These are phyloP conservation scores for Tylopilus intermedius DNA, from an alignment of 768 basidiomycete genomes.

Conservation along the genomic window DNA sequence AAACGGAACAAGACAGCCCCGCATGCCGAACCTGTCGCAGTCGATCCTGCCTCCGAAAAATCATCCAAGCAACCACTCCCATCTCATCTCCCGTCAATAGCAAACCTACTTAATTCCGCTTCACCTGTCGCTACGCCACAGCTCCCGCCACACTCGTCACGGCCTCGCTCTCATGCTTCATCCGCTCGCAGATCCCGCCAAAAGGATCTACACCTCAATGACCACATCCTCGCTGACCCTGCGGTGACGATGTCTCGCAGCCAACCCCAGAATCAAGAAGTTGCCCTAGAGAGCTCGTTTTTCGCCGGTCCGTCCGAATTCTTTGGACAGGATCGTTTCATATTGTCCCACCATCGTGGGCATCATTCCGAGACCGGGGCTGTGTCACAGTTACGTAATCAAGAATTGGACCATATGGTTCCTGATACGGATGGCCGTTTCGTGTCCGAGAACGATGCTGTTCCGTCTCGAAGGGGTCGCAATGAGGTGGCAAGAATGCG, in stretches of 20 bases:
- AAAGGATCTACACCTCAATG: constrained; percentile 31
- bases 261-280: constrained; percentile 14
- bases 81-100: constrained; percentile 34
- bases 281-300: constrained; percentile 26
- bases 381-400: constrained; percentile 28
- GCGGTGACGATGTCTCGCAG: not conserved
- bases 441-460: constrained; percentile 47
- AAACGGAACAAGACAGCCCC: constrained; percentile 50
- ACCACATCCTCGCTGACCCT: constrained; percentile 22
- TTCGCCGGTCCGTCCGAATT: constrained; percentile 31
- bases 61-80: constrained; percentile 24
- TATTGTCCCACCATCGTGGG: constrained; percentile 32
- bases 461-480: constrained; percentile 29
- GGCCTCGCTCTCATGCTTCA: constrained; percentile 23
- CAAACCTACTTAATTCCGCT: constrained; percentile 38
- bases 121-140: constrained; percentile 22
- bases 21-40: constrained; percentile 30
- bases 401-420: constrained; percentile 47
- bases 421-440: constrained; percentile 48
- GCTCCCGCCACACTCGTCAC: constrained; percentile 19
- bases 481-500: constrained; percentile 45
- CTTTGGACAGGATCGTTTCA: constrained; percentile 29
- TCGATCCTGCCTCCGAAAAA: constrained; percentile 19
- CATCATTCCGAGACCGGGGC: constrained; percentile 23
- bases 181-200: constrained; percentile 28